Evolutionary conservation across 345 rosid species (phyloP), one percentile per base, ranked within the genome.

Genomic region (Corchorus olitorius): DNA sequence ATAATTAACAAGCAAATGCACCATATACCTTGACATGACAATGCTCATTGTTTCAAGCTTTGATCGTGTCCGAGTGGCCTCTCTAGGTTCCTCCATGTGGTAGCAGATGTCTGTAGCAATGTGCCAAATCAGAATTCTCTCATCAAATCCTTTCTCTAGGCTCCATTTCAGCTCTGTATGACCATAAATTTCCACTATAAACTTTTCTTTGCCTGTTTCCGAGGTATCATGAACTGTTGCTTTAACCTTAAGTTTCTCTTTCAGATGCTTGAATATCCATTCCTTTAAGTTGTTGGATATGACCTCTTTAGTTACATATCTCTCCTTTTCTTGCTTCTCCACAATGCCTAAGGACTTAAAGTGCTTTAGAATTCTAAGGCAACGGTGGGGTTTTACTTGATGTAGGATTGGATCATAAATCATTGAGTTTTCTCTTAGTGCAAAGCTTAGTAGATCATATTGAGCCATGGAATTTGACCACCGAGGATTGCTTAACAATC

Each of bases 391-490:
- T 61, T 61, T 61, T 6, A 61, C 65, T 61, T 61, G 1, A 4
- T 41, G 33, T 14, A 61, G 34, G 41, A 61, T 34, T 61, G 65
- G 65, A 6, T 34, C 9, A 8, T 61, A 34, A 61, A 61, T 61
- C 65, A 61, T 34, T 61, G 65, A 41, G 5, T 61, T 61, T 61
- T 61, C 65, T 61, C 43, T 61, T 33, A 61, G n/a, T 6, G 65
- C 65, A 61, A 61, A 61, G 43, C 43, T 34, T 34, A 61, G 65
- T n/a, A 78, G 34, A 72, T 72, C 55, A 72, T 60, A 33, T 16
- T 72, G 76, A 49, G 63, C 53, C 39, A 78, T 71, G 46, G 20
- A 71, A 39, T 48, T 62, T 3, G 72, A 72, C 80, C 80, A 78
- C 35, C 72, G 35, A 14, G 11, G 64, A 20, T 59, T 62, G 37